phyloP scores from a whole-genome alignment of 768 basidiomycete species.

The Mycena rosella region DNA sequence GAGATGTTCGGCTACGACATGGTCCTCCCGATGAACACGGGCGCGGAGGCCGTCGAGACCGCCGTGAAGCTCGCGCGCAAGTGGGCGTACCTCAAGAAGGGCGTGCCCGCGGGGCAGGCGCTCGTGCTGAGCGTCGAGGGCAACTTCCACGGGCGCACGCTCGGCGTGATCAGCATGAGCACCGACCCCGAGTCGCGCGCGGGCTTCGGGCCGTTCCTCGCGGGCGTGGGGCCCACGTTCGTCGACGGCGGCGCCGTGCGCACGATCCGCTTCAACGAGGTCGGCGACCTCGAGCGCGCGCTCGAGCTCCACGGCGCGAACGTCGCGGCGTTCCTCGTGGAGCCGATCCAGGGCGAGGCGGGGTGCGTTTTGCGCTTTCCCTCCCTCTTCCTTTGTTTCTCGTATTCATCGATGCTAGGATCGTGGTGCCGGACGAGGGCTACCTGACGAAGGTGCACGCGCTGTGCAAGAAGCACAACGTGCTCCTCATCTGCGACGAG shows the following conservation, averaged over 20 bases:
- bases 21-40: conserved; percentile 95
- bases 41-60: conserved; percentile 98
- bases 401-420: too few species aligned
- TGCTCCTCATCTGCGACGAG: conserved; percentile 97
- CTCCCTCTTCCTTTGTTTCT: too few species aligned
- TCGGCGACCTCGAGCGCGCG: conserved; percentile 86
- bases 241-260: conserved; percentile 63
- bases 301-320: conserved; percentile 84
- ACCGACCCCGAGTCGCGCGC: conserved; percentile 91
- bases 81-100: conserved; percentile 95
- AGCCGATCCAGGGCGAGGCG: conserved; percentile 99
- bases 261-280: conserved; percentile 86
- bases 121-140: conserved; percentile 88
- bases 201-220: conserved; percentile 94
- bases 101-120: conserved; percentile 83
- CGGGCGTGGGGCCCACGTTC: conserved; percentile 86
- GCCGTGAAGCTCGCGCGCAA: conserved; percentile 96
- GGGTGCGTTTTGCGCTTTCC: conserved; percentile 66
- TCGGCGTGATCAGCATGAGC: conserved; percentile 93
- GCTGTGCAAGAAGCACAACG: conserved; percentile 93
- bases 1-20: conserved; percentile 87
- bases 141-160: conserved; percentile 96
- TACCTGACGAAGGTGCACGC: conserved; percentile 84
- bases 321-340: conserved; percentile 94
- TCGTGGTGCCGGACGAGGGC: conserved; percentile 91